A percentile compares a stretch with the other conserved stretches of the same genome.
Evolutionary conservation across 208 protist species (phyloP).

Genomic region (Wallacemonas sp.): DNA sequence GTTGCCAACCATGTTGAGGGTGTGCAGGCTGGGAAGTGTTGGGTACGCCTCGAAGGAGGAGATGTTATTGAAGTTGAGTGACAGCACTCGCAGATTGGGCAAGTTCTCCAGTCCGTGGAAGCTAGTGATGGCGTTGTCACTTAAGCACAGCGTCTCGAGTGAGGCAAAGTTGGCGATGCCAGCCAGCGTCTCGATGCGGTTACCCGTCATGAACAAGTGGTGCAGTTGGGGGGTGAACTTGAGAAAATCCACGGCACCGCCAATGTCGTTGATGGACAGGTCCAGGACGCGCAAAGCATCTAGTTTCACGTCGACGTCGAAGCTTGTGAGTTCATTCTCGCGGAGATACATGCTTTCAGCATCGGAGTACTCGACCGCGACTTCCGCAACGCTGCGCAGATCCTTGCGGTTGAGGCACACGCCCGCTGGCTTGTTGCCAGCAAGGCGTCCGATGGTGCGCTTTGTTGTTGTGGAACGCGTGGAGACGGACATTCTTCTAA

Average conservation of each 20-base stretch:
- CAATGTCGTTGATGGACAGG: constrained; percentile 92
- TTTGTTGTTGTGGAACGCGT: constrained; percentile 21
- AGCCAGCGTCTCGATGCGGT: constrained; percentile 87
- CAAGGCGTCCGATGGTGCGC: constrained; percentile 43
- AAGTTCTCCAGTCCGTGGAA: constrained; percentile 89
- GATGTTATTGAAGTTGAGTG: constrained; percentile 93
- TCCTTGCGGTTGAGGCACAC: constrained; percentile 84
- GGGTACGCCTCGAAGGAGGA: constrained; percentile 85
- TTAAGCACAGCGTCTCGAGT: constrained; percentile 90
- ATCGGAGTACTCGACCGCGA: constrained; percentile 72
- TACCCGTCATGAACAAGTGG: constrained; percentile 92
- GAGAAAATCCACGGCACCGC: constrained; percentile 83
- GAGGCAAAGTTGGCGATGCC: constrained; percentile 76
- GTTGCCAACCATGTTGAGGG: constrained; percentile 91
- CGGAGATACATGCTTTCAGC: constrained; percentile 92
- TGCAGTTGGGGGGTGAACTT: constrained; percentile 71
- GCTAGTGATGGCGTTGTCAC: constrained; percentile 89
- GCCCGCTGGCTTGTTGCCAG: constrained; percentile 64
- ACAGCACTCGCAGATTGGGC: constrained; percentile 88
- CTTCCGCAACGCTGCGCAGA: constrained; percentile 73
- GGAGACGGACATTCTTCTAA: constrained; percentile 5
- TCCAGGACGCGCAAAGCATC: constrained; percentile 88
- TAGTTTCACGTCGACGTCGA: constrained; percentile 81
- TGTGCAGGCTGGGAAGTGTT: constrained; percentile 83
- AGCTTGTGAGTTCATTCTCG: constrained; percentile 88